phyloP scores from a whole-genome alignment of 225 moss, liverwort and hornwort species.

The Physcomitrium patens region DNA sequence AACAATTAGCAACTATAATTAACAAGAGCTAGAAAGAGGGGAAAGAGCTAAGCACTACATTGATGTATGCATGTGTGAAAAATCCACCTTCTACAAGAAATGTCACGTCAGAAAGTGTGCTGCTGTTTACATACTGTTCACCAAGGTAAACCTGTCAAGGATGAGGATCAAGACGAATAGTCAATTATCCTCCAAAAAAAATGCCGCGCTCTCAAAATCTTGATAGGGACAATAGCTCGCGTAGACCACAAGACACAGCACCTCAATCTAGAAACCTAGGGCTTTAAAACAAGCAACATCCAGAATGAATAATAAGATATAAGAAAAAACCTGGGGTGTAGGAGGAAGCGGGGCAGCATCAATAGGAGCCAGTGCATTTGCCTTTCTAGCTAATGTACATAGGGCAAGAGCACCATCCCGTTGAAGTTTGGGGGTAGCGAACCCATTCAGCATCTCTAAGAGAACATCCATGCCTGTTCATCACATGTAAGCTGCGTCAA shows the following conservation, averaged over 20 bases:
- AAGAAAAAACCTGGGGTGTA: slow-evolving; percentile 78
- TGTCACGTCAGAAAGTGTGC: slow-evolving; percentile 93
- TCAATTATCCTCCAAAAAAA: slow-evolving; percentile 16
- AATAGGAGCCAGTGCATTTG: slow-evolving; percentile 82
- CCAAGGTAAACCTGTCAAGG: slow-evolving; percentile 85
- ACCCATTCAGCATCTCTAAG: slow-evolving; percentile 86
- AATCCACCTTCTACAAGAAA: slow-evolving; percentile 94
- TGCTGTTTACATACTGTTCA: slow-evolving; percentile 98
- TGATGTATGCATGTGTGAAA: neutral
- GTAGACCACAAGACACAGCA: neutral
- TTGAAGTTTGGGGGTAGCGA: slow-evolving; percentile 76
- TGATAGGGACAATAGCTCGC: slow-evolving; percentile 6
- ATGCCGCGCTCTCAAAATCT: slow-evolving; percentile 3
- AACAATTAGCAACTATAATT: neutral
- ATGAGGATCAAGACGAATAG: slow-evolving; percentile 17
- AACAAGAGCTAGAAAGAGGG: neutral
- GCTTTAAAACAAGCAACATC: neutral
- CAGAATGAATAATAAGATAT: neutral
- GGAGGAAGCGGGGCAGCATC: slow-evolving; percentile 95
- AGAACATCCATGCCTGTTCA: slow-evolving; percentile 93
- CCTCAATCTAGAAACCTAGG: neutral
- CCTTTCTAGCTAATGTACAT: slow-evolving; percentile 92
- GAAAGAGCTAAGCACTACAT: neutral
- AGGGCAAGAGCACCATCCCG: slow-evolving; percentile 92
- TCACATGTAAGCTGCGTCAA: slow-evolving; percentile 3